These are phyloP conservation scores for Triticum dicoccoides DNA, from an alignment of 176 grass and related monocot genomes.

Conservation along the genomic window DNA sequence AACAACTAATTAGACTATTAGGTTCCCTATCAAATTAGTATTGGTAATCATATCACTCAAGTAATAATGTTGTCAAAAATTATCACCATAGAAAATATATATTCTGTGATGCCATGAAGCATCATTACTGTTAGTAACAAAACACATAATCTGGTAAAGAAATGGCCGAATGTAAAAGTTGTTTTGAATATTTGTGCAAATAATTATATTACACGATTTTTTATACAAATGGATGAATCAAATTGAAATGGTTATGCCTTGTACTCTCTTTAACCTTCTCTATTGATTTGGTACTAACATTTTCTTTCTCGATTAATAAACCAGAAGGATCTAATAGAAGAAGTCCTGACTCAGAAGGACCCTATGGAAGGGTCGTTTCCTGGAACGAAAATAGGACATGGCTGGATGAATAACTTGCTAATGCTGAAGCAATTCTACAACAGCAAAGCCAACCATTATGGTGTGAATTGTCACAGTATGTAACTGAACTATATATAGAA, in stretches of 20 bases:
- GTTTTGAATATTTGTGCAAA: not conserved
- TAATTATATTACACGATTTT: not conserved
- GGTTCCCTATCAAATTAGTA: not conserved
- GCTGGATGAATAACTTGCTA: not conserved
- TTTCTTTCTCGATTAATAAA: constrained; percentile 50
- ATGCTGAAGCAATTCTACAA: not conserved
- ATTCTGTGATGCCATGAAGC: not conserved
- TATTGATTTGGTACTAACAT: constrained; percentile 64
- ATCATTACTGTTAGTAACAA: not conserved
- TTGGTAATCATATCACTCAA: not conserved
- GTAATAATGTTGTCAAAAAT: not conserved
- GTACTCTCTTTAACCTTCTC: constrained; percentile 45
- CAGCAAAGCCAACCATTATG: not conserved
- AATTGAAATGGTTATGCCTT: constrained; percentile 44
- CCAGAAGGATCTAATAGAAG: constrained; percentile 19
- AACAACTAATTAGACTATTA: constrained; percentile 3
- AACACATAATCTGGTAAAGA: constrained; percentile 1
- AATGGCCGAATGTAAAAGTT: not conserved
- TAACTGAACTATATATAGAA: not conserved
- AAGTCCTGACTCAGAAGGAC: constrained; percentile 10
- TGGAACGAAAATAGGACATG: constrained; percentile 38
- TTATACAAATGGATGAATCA: constrained; percentile 17
- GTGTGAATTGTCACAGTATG: constrained; percentile 14
- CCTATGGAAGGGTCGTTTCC: constrained; percentile 31
- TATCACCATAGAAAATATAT: constrained; percentile 4